Evolutionary conservation across 2,329 filamentous ascomycete genomes (phyloP), one percentile per base, ranked within the genome.

Genomic region (Penicillium freii): DNA sequence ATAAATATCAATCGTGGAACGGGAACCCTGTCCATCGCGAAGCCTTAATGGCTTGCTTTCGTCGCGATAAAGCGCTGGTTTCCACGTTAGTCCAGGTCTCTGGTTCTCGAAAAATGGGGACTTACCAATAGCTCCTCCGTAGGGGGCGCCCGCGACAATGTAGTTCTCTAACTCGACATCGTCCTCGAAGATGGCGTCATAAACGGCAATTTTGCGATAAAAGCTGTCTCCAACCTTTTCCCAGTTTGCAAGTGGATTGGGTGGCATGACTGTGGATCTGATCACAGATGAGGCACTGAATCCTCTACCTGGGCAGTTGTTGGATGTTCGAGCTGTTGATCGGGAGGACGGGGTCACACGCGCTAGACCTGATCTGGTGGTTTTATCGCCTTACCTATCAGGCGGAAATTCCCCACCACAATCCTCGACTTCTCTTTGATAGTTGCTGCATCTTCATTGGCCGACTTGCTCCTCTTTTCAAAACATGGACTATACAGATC

Each of bases 131-230:
- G 94, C 92, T 69, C 94, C 94, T 69, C 90, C 92, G 75, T 94
- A 97, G 25, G 92, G 92, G 73, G 94, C 95, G 71, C 92, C 94
- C 57, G 88, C 87, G 70, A 97, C 87, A 69, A 93, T 83, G 79
- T 95, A 96, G 79, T 94, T 95, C 80, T 97, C 92, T 66, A 99
- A 84, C 78, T 99, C 92, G 61, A 97, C 82, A 72, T 96, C 92
- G 71, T 90, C 85, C 76, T 96, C 92, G 75, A 97, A 99, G 63
- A 97, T 85, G 64, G 87, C 89, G 60, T 92, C 92, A 81, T 97
- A 99, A 60, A 96, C 85, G 76, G 93, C 90, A 56, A 90, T 87
- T 80, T 96, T 97, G 74, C 93, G 90, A 80, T 97, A 99, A 82
- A 95, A 97, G 70, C 86, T 88, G 76, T 95, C 90, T 72, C 91